Conservation (phyloP, 768 basidiomycete genomes). For the Boletus sp. region DNA sequence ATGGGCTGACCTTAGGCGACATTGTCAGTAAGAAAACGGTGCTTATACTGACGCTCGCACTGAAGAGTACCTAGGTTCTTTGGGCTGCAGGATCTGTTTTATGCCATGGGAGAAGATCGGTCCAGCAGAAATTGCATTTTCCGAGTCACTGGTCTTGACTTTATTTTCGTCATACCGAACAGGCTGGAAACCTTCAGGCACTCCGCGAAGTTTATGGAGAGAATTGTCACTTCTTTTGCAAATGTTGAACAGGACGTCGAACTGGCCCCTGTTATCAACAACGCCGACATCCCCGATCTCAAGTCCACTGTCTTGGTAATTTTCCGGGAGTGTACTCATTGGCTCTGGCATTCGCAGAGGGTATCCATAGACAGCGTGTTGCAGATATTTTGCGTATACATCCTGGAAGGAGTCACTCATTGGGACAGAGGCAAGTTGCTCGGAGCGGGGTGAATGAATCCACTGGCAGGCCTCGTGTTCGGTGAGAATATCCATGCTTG, state of each 20-base stretch:
- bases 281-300: slow-evolving; percentile 1
- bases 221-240: neutral
- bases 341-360: neutral
- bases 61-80: neutral
- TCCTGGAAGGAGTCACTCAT: neutral
- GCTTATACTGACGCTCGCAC: neutral
- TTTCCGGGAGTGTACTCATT: neutral
- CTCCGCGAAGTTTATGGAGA: neutral
- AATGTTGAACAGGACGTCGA: slow-evolving; percentile 1
- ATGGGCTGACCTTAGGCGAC: neutral
- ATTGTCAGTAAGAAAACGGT: neutral
- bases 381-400: too few species aligned
- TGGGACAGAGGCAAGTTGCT: too few species aligned
- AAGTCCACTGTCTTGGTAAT: neutral
- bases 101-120: neutral
- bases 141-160: neutral
- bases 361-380: neutral
- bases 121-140: neutral
- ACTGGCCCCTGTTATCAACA: neutral
- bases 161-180: neutral
- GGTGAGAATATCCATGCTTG: too few species aligned
- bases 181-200: neutral
- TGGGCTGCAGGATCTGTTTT: neutral
- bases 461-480: neutral
- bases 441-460: neutral